Conservation (phyloP, 1,284 basidiomycete species). For the Phellopilus nigrolimitatus region DNA sequence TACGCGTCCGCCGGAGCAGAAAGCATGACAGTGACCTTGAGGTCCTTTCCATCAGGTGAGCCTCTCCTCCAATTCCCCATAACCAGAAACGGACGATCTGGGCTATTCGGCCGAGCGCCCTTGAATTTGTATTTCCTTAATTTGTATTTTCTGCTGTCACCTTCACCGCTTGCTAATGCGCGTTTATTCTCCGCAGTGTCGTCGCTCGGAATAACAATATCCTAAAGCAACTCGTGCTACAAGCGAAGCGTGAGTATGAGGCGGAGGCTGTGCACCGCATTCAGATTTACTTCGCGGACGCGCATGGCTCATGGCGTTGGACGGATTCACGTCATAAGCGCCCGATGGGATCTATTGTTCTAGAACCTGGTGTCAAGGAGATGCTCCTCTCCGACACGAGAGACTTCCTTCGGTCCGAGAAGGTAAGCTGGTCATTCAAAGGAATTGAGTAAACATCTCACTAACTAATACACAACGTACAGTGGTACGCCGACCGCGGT, state of each 20-base stretch:
- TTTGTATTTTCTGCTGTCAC: slow-evolving; percentile 15
- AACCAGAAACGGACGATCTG: slow-evolving; percentile 8
- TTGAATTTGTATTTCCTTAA: slow-evolving; percentile 7
- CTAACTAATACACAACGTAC: slow-evolving; percentile 12
- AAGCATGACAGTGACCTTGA: slow-evolving; percentile 65
- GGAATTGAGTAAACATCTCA: slow-evolving; percentile 4
- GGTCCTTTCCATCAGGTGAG: slow-evolving; percentile 66
- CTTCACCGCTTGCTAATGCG: slow-evolving; percentile 7
- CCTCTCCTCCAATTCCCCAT: slow-evolving; percentile 3
- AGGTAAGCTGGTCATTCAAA: slow-evolving; percentile 39
- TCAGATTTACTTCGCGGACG: slow-evolving; percentile 81
- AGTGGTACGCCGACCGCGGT: slow-evolving; percentile 49
- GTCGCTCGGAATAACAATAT: slow-evolving; percentile 75
- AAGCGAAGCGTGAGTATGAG: slow-evolving; percentile 82
- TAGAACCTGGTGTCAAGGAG: slow-evolving; percentile 80
- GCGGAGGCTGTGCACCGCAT: slow-evolving; percentile 77
- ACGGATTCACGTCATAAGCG: slow-evolving; percentile 78
- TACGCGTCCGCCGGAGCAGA: slow-evolving; percentile 62
- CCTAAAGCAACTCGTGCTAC: slow-evolving; percentile 79
- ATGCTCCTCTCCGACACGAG: slow-evolving; percentile 76
- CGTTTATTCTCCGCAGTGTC: slow-evolving; percentile 41
- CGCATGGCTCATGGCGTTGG: slow-evolving; percentile 82
- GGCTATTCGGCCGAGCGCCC: slow-evolving; percentile 13
- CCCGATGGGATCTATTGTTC: slow-evolving; percentile 73
- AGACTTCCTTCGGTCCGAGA: slow-evolving; percentile 76